Evolutionary conservation across 257 asterid genomes (phyloP), one percentile per base, ranked within the genome.

Genomic region (Solanum bukasovii): DNA sequence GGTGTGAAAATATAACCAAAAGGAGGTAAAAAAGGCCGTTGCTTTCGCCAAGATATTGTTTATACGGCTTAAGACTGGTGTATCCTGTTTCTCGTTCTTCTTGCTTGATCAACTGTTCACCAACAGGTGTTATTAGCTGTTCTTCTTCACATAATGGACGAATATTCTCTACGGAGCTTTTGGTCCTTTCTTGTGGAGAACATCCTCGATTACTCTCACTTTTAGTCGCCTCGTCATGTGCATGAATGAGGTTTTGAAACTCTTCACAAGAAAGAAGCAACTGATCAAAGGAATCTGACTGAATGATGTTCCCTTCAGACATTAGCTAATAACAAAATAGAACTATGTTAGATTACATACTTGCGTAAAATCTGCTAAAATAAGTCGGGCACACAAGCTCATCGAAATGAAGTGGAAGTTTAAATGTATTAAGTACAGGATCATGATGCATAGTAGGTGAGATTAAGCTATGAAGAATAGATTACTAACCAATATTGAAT

Each of bases 191-290:
- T 9, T 84, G 73, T 37, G 87, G 67, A 71, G 87, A 16, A 23
- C 88, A 56, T 63, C 90, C 94, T 5, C 90, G 72, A 70, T 88
- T 91, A 86, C 91, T 84, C 79, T 92, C 98, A 9, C 92, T 37
- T 49, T 95, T 94, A 44, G 93, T 95, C 9, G 94, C 91, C 82
- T 94, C 95, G 42, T 89, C 91, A 89, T 96, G 98, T 20, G 98
- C 98, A 77, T 90, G 65, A 81, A 96, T 93, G 87, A 96, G 98
- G 70, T 93, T 90, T 9, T 88, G 94, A 81, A 96, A 96, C 52
- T 94, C 96, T 91, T 92, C 93, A 89, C 99, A 91, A n/a, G 93
- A 90, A 27, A 67, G 88, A 38, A 95, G 91, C 91, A 96, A 67
- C 84, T 94, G 91, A 72, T 92, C 74, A 83, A 93, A 93, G 25